Evolutionary conservation across 495 filamentous ascomycete genomes (phyloP), one percentile per base, ranked within the genome.

Genomic region (Neurospora hispaniola): DNA sequence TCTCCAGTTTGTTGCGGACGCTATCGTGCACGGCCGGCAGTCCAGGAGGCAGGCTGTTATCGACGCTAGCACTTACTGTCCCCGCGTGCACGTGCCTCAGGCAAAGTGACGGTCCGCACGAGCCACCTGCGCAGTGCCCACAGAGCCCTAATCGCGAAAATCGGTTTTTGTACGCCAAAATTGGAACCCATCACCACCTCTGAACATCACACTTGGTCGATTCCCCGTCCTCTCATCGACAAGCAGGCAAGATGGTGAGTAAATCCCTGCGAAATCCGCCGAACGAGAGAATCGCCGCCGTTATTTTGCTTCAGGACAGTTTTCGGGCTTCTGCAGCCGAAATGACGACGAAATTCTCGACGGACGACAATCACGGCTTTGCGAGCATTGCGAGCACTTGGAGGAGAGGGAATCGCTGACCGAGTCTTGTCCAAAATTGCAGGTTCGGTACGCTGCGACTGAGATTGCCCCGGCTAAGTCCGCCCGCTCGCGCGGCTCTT

Each of bases 361-460:
- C 23, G 54, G 54, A 27, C 54, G 54, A 66, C 54, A 66, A 35
- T 35, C 7, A 35, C 27, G 54, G 27, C 54, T 66, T 66, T 66
- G 27, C 54, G 54, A 62, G 54, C 54, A 35, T 31, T 62, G 5
- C 54, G 54, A 66, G 54, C 54, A 66, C 27, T 66, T 66, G 54
- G 54, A 35, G 27, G 54, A 66, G 54, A 66, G 27, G 27, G 27
- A 71, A 44, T 75, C 62, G 76, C 84, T 84, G 78, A 85, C 82
- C 80, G 77, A 71, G 74, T 27, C 72, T 78, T 75, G 76, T 73
- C 74, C 69, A 76, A 78, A 70, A 80, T 31, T 69, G 27, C 74
- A 97, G 96, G 96, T 98, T 88, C 94, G 96, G 86, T 98, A 99
- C 94, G 94, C 94, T 87, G 93, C 92, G 80, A 93, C 90, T 80